Evolutionary conservation across 495 filamentous ascomycete genomes (phyloP).

Genomic region (Aspergillus hancockii): DNA sequence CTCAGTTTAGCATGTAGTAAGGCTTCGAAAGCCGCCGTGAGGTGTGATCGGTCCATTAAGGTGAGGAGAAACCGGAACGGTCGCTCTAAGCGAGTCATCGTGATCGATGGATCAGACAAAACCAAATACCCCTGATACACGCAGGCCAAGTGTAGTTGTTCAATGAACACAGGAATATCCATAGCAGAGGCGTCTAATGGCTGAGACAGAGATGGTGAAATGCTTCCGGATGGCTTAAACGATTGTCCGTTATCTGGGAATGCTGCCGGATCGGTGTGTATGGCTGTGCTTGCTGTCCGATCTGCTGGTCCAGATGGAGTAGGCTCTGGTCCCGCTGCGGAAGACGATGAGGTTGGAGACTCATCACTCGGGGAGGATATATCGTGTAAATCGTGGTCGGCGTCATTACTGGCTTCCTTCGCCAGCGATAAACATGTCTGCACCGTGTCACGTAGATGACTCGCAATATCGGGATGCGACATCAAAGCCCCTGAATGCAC

Average conservation of each 20-base stretch:
- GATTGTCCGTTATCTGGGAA: background rate
- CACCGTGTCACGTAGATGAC: conserved; percentile 38
- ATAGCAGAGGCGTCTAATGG: conserved; percentile 45
- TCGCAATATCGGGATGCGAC: conserved; percentile 32
- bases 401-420: conserved; percentile 18
- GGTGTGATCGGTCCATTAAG: conserved; percentile 51
- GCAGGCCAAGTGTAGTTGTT: conserved; percentile 63
- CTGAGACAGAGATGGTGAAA: conserved; percentile 5
- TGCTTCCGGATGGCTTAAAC: background rate
- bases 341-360: background rate
- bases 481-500: conserved; percentile 49
- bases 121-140: conserved; percentile 61
- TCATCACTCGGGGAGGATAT: conserved; percentile 6
- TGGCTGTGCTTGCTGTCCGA: background rate
- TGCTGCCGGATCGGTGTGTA: background rate
- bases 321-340: background rate
- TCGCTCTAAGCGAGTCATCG: conserved; percentile 48
- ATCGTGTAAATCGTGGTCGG: conserved; percentile 3
- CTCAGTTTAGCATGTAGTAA: conserved; percentile 26
- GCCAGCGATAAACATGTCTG: conserved; percentile 28
- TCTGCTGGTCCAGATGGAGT: background rate
- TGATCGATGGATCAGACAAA: conserved; percentile 51
- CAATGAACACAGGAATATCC: conserved; percentile 56
- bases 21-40: conserved; percentile 45
- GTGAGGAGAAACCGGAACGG: conserved; percentile 68